Conservation (phyloP, 257 asterid genomes). For the Capsicum rhomboideum region DNA sequence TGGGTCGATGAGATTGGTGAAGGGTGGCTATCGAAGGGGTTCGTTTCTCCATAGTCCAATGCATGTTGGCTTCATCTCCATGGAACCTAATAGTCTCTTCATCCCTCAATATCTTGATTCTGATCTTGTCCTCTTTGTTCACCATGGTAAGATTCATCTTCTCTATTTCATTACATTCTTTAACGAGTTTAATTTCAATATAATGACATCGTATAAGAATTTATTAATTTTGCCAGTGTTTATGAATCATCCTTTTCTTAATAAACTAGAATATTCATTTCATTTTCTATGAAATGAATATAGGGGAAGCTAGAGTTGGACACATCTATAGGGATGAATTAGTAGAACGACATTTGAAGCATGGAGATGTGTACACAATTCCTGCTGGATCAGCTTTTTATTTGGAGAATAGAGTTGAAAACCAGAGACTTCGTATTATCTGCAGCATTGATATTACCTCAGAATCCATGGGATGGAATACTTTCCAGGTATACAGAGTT, state of each 20-base stretch:
- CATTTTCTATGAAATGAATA: background rate
- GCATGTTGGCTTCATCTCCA: constrained; percentile 70
- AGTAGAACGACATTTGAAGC: constrained; percentile 42
- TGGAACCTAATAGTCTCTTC: constrained; percentile 75
- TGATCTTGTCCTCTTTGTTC: constrained; percentile 59
- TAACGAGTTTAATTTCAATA: background rate
- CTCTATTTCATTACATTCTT: background rate
- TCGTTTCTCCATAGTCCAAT: constrained; percentile 16
- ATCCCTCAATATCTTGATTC: constrained; percentile 91
- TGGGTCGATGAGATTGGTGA: constrained; percentile 55
- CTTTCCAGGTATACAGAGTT: constrained; percentile 36
- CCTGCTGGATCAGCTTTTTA: constrained; percentile 77
- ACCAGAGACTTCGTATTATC: constrained; percentile 55
- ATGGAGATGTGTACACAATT: constrained; percentile 72
- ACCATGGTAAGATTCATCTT: constrained; percentile 29
- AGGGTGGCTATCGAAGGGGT: constrained; percentile 17
- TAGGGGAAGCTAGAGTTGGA: constrained; percentile 86
- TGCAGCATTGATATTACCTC: constrained; percentile 58
- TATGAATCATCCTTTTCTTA: background rate
- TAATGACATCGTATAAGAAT: too few relatives aligned
- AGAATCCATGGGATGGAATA: constrained; percentile 33
- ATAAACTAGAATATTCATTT: background rate
- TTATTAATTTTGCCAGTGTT: too few relatives aligned
- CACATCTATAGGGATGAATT: constrained; percentile 59
- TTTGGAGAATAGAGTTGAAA: constrained; percentile 44